A percentile compares a stretch with the other conserved stretches of the same genome.
phyloP scores from a whole-genome alignment of 2,329 filamentous ascomycete species.

The Colletotrichum costaricense region DNA sequence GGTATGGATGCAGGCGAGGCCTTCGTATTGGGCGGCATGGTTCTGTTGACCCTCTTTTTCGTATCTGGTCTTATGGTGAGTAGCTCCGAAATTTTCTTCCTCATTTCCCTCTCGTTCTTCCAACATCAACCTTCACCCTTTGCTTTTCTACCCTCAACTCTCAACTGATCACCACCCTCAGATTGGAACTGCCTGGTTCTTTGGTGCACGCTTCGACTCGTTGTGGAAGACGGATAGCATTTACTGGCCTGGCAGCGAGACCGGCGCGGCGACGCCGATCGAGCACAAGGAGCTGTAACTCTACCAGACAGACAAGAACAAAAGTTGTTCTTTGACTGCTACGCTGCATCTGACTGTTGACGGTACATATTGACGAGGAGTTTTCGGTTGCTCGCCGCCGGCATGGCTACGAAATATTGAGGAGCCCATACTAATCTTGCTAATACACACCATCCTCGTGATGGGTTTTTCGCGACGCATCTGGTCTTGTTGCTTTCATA shows the following conservation, averaged over 20 bases:
- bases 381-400: conserved; percentile 29
- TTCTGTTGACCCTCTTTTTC: conserved; percentile 75
- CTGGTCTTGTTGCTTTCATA: neutral
- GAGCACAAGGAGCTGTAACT: conserved; percentile 36
- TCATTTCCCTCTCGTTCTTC: neutral
- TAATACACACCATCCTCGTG: conserved; percentile 33
- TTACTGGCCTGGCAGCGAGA: conserved; percentile 33
- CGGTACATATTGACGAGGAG: conserved; percentile 36
- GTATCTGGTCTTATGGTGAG: conserved; percentile 84
- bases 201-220: conserved; percentile 84
- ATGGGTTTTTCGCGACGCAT: conserved; percentile 27
- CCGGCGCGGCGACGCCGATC: conserved; percentile 25
- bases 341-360: conserved; percentile 34
- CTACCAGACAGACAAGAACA: conserved; percentile 14
- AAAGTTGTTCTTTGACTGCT: conserved; percentile 19
- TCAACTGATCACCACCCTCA: conserved; percentile 48
- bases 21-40: conserved; percentile 73
- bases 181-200: conserved; percentile 81
- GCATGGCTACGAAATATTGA: conserved; percentile 22
- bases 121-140: neutral
- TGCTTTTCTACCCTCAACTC: neutral
- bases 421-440: conserved; percentile 34
- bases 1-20: conserved; percentile 68
- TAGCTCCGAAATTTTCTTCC: conserved; percentile 14
- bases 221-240: conserved; percentile 34